Conservation (phyloP, 768 basidiomycete genomes). For the Cytidiella melzeri region DNA sequence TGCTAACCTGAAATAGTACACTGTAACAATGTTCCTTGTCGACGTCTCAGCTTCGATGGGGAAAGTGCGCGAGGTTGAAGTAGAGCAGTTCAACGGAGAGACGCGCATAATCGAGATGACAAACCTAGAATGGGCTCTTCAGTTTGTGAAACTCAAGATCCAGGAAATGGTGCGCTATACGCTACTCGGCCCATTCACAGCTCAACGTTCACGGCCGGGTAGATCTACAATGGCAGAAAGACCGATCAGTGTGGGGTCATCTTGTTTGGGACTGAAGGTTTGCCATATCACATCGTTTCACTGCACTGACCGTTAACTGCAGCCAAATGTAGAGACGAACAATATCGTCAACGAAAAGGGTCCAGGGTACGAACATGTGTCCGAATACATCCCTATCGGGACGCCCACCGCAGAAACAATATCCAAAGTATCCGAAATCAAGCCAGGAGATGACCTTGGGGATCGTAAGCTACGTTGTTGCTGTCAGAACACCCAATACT, state of each 20-base stretch:
- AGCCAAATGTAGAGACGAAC: slow-evolving; percentile 43
- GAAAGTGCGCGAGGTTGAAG: slow-evolving; percentile 46
- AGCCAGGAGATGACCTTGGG: slow-evolving; percentile 49
- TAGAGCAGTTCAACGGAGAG: slow-evolving; percentile 40
- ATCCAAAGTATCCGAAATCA: slow-evolving; percentile 54
- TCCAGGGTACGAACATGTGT: slow-evolving; percentile 70
- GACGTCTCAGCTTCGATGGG: slow-evolving; percentile 89
- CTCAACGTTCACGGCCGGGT: background rate
- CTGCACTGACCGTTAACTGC: background rate
- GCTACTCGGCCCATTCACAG: background rate
- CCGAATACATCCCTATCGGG: slow-evolving; percentile 62
- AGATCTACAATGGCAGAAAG: slow-evolving; percentile 91
- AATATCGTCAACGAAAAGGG: slow-evolving; percentile 56
- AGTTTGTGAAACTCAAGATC: slow-evolving; percentile 85
- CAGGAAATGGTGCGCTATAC: slow-evolving; percentile 73
- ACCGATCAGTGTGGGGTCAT: slow-evolving; percentile 93
- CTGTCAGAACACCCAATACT: background rate
- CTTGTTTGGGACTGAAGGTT: slow-evolving; percentile 78
- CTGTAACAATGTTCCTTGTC: slow-evolving; percentile 83
- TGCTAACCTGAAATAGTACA: slow-evolving; percentile 47
- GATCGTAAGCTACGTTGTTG: slow-evolving; percentile 47
- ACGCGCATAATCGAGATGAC: slow-evolving; percentile 52
- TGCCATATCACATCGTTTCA: background rate
- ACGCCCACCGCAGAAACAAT: slow-evolving; percentile 64
- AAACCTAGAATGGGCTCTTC: slow-evolving; percentile 75